Evolutionary conservation across 345 rosid genomes (phyloP).

Genomic region (Aquilaria yunnanensis): DNA sequence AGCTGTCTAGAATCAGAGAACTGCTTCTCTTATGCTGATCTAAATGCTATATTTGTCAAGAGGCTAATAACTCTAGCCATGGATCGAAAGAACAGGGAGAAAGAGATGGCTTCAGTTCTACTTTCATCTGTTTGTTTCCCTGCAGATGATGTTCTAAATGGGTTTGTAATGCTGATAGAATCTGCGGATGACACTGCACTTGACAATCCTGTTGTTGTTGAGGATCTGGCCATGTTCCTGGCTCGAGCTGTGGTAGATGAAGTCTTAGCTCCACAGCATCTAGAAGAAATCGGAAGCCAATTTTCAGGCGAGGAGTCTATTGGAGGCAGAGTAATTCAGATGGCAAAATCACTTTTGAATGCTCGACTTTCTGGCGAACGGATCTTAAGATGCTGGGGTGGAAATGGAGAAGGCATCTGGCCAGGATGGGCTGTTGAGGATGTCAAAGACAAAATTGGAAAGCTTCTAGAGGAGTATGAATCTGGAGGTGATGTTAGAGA

Average conservation of each 20-base stretch:
- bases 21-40: constrained; percentile 30
- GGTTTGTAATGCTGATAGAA: constrained; percentile 63
- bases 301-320: constrained; percentile 40
- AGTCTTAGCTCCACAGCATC: constrained; percentile 64
- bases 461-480: constrained; percentile 74
- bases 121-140: constrained; percentile 68
- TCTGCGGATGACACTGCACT: constrained; percentile 81
- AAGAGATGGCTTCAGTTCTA: constrained; percentile 84
- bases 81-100: constrained; percentile 86
- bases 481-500: constrained; percentile 68
- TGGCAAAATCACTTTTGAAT: constrained; percentile 64
- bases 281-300: constrained; percentile 57
- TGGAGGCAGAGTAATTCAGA: constrained; percentile 58
- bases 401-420: constrained; percentile 47
- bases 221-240: constrained; percentile 85
- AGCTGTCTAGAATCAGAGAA: constrained; percentile 59
- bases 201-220: constrained; percentile 73
- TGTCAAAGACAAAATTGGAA: constrained; percentile 62
- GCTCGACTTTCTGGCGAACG: constrained; percentile 80
- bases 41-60: constrained; percentile 69
- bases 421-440: constrained; percentile 70
- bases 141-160: constrained; percentile 55
- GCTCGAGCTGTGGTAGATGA: constrained; percentile 85
- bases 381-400: constrained; percentile 86
- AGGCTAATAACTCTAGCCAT: constrained; percentile 69